These are phyloP conservation scores for Scleromitrula shiraiana DNA, from an alignment of 2,329 filamentous ascomycete species.

Conservation along the genomic window DNA sequence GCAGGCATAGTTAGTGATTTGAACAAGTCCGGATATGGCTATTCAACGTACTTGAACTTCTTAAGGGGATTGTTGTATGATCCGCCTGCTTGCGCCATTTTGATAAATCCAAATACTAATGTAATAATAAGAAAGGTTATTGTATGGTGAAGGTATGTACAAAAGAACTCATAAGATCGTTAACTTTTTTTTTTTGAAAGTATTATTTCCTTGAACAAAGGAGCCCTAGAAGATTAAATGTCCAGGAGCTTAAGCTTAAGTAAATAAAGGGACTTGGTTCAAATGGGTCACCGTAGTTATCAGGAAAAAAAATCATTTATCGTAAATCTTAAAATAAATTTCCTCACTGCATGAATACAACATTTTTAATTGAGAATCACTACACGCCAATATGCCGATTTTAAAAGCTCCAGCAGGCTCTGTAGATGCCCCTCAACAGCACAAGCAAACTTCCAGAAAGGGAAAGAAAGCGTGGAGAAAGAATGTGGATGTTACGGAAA, in stretches of 20 bases:
- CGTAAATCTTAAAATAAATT: constrained; percentile 8
- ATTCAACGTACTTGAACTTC: constrained; percentile 84
- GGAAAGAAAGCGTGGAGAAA: constrained; percentile 99
- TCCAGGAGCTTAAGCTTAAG: neutral
- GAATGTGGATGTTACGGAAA: constrained; percentile 87
- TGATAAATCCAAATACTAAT: constrained; percentile 24
- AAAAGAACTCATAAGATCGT: constrained; percentile 8
- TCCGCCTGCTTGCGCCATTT: constrained; percentile 77
- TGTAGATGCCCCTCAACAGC: constrained; percentile 62
- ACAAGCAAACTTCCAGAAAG: constrained; percentile 85
- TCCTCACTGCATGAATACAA: constrained; percentile 3
- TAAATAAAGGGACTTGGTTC: neutral
- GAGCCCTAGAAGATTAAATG: neutral
- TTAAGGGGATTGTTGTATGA: constrained; percentile 99
- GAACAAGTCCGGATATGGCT: neutral
- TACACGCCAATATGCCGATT: constrained; percentile 25
- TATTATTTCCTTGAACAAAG: constrained; percentile 7
- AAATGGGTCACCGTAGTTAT: constrained; percentile 9
- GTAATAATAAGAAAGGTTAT: neutral
- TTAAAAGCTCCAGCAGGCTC: constrained; percentile 34
- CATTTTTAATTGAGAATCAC: neutral
- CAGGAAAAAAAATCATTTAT: constrained; percentile 3
- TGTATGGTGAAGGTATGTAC: constrained; percentile 12
- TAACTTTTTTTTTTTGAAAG: neutral
- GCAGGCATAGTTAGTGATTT: constrained; percentile 18